Base-by-base conservation (phyloP, 805 yeast genomes). In the Priceomyces fermenticarens region DNA sequence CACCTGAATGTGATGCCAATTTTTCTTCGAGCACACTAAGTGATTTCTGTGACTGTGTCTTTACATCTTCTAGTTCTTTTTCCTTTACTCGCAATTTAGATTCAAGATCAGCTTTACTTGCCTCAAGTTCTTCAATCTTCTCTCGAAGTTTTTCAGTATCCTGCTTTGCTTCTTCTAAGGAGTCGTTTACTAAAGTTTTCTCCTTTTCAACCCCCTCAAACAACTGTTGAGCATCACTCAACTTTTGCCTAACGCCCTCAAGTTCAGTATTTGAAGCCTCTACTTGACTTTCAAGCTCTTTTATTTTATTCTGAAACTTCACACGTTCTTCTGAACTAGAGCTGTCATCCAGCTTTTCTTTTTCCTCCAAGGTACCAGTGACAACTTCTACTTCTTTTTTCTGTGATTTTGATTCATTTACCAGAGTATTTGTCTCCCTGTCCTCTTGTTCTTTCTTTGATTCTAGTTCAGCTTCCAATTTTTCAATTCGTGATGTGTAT, bases 51-150 rank as follows among this genome's bases (percentile, higher is more conserved):
- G 31, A 29, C 31, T 29, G 12, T 4, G 32, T 10, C 10, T 7
- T 35, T 13, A 14, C 25, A 4, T 3, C 23, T 32, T 30, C 12
- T 30, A 32, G 12, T 4, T 32, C 16, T 15, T 12, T n/a, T 12
- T 32, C 17, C 35, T 32, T 15, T 20, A 8, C 4, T 4, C 25
- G 4, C 25, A 20, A 20, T 8, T 20, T 6, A 9, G 12, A 7
- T 34, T 33, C 10, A 33, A 30, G 31, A 35, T 33, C 35, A 33
- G 38, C 30, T 40, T 36, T 32, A 20, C 8, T 20, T 10, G 12
- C 10, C 30, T 39, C 35, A 12, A 45, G 30, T 10, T 42, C 45
- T 29, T 42, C 34, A 10, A 30, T 20, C 12, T 30, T 6, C 12
- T 30, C 32, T 37, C 29, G 34, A 17, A 32, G n/a, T 39, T 32